phyloP scores from a whole-genome alignment of 169 alveolate species.

The Eimeria maxima region DNA sequence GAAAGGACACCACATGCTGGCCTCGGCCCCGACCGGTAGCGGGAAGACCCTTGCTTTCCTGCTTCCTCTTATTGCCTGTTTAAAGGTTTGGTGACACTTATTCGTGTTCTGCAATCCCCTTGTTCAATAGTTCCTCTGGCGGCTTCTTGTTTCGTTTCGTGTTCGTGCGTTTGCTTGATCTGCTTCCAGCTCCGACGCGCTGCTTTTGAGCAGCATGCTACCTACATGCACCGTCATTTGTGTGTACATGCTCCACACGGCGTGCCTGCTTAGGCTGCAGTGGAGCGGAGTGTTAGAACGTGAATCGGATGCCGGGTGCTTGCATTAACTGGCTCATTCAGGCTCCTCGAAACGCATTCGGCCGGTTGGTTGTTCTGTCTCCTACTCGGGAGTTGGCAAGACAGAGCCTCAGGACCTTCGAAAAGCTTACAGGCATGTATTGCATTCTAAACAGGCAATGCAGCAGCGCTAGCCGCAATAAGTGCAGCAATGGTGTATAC shows the following conservation, averaged over 20 bases:
- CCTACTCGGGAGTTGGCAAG: slow-evolving; percentile 85
- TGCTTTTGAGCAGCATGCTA: no score
- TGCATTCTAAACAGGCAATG: neutral
- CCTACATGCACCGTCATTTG: neutral
- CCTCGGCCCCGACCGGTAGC: slow-evolving; percentile 93
- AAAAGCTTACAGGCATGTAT: slow-evolving; percentile 59
- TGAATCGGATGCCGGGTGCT: neutral
- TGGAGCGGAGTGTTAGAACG: neutral
- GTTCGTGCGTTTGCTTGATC: neutral
- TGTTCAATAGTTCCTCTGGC: neutral
- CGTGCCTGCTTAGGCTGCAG: neutral
- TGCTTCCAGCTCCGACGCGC: neutral
- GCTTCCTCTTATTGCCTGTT: slow-evolving; percentile 88
- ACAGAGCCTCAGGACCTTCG: slow-evolving; percentile 82
- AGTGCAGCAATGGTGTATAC: neutral
- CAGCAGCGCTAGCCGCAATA: neutral
- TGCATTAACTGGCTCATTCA: neutral
- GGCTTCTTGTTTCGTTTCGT: neutral
- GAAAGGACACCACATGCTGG: slow-evolving; percentile 89
- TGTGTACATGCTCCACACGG: neutral
- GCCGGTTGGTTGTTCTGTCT: slow-evolving; percentile 75
- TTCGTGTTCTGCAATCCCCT: neutral
- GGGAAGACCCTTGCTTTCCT: slow-evolving; percentile 94
- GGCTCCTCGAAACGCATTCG: slow-evolving; percentile 76
- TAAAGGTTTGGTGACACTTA: slow-evolving; percentile 81